phyloP scores from a whole-genome alignment of 768 basidiomycete genomes.

The Termitomyces sp. region DNA sequence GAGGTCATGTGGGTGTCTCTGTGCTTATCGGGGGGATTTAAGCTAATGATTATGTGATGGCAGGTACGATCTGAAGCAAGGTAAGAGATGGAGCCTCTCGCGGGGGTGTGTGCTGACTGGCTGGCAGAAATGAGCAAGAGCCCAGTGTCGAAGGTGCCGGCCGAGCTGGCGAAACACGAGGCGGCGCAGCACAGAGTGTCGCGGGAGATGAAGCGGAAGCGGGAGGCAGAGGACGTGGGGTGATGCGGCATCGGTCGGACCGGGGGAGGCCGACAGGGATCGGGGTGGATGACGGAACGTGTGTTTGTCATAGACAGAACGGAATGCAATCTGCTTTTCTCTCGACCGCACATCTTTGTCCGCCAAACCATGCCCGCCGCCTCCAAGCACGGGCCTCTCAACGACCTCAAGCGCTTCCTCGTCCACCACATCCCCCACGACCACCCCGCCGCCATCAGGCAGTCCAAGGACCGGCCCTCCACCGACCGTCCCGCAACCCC shows the following conservation, averaged over 20 bases:
- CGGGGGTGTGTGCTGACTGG: not conserved
- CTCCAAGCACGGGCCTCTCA: constrained; percentile 65
- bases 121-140: constrained; percentile 87
- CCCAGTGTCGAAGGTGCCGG: constrained; percentile 84
- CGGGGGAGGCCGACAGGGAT: not conserved
- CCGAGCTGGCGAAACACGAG: constrained; percentile 88
- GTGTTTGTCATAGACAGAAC: constrained; percentile 10
- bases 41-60: constrained; percentile 6
- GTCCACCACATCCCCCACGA: constrained; percentile 80
- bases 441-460: constrained; percentile 23
- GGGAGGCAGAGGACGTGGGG: constrained; percentile 75
- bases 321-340: not conserved
- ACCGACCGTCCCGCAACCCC: constrained; percentile 19
- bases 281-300: not conserved
- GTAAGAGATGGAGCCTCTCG: constrained; percentile 33
- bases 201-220: constrained; percentile 92
- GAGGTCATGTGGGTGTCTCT: constrained; percentile 81
- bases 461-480: constrained; percentile 38
- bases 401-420: constrained; percentile 93
- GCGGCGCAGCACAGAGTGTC: constrained; percentile 88
- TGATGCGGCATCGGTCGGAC: constrained; percentile 17
- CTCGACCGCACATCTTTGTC: constrained; percentile 7
- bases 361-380: constrained; percentile 17
- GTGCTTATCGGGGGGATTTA: constrained; percentile 4
- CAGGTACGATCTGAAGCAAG: constrained; percentile 95